phyloP scores from a whole-genome alignment of 768 basidiomycete genomes.

The Rubroboletus satanas region DNA sequence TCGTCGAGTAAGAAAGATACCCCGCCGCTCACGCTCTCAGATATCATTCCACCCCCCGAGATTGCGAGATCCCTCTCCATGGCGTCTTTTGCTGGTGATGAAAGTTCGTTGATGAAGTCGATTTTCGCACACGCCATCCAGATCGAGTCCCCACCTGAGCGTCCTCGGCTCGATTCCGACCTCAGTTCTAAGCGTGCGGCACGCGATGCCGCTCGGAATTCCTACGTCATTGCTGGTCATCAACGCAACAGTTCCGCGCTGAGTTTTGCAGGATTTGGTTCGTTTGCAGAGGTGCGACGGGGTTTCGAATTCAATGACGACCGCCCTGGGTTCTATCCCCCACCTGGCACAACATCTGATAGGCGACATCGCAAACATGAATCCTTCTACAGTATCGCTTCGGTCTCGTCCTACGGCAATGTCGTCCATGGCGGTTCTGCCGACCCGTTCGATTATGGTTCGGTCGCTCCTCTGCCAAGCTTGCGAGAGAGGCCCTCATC shows the following conservation, averaged over 20 bases:
- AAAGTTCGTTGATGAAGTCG: constrained; percentile 52
- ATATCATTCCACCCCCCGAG: constrained; percentile 68
- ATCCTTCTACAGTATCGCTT: constrained; percentile 70
- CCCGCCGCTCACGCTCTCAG: constrained; percentile 52
- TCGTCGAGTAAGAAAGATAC: constrained; percentile 6
- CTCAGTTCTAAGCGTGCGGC: constrained; percentile 36
- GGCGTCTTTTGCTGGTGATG: constrained; percentile 43
- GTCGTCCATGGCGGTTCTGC: constrained; percentile 56
- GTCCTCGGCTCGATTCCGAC: constrained; percentile 42
- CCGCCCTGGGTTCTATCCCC: constrained; percentile 65
- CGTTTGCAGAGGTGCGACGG: constrained; percentile 74
- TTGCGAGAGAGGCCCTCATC: constrained; percentile 53
- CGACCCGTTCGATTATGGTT: constrained; percentile 74
- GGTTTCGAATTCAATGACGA: constrained; percentile 69
- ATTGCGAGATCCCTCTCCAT: constrained; percentile 48
- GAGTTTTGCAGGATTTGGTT: constrained; percentile 70
- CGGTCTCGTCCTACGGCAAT: constrained; percentile 73
- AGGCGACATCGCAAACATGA: constrained; percentile 46
- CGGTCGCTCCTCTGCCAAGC: constrained; percentile 37
- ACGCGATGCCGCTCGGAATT: constrained; percentile 19
- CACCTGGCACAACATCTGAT: constrained; percentile 37
- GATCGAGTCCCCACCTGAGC: constrained; percentile 31
- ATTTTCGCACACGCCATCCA: constrained; percentile 48
- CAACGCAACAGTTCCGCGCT: constrained; percentile 43
- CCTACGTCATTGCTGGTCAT: constrained; percentile 24